phyloP scores from a whole-genome alignment of 352 stramenopile species.

The Pythium biforme region DNA sequence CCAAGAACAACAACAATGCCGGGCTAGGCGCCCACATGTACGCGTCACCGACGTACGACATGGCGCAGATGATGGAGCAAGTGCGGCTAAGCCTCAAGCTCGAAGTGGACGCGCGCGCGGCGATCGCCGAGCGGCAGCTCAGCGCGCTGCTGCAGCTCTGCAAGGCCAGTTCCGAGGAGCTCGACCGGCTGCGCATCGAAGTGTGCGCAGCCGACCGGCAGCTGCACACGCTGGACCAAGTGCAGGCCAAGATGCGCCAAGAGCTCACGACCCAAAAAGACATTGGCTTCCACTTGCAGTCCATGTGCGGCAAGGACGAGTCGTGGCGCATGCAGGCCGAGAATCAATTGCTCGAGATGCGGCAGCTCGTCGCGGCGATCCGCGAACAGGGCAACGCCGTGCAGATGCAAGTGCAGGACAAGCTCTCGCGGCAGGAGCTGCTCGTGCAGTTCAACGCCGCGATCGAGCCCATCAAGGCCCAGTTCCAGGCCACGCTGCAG shows the following conservation, averaged over 20 bases:
- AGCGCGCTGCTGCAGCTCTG: constrained; percentile 69
- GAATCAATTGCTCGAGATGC: constrained; percentile 76
- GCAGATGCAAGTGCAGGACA: constrained; percentile 65
- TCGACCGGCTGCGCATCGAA: constrained; percentile 67
- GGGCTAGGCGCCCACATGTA: constrained; percentile 48
- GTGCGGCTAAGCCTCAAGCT: constrained; percentile 79
- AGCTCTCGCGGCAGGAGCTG: constrained; percentile 68
- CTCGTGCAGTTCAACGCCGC: constrained; percentile 80
- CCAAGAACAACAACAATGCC: not conserved
- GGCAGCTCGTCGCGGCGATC: constrained; percentile 65
- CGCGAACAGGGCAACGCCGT: constrained; percentile 69
- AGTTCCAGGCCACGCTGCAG: constrained; percentile 69
- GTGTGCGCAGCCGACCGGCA: constrained; percentile 70
- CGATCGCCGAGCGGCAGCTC: constrained; percentile 76
- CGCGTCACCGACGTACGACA: constrained; percentile 68
- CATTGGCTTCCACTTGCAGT: constrained; percentile 78
- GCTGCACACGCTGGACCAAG: constrained; percentile 73
- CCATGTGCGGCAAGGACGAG: constrained; percentile 82
- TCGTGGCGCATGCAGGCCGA: constrained; percentile 84
- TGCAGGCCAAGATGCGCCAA: constrained; percentile 72
- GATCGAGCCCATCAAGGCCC: constrained; percentile 77
- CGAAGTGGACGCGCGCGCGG: constrained; percentile 74
- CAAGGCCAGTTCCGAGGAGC: constrained; percentile 71
- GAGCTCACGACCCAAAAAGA: constrained; percentile 83
- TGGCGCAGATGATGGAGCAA: constrained; percentile 86